A percentile compares a stretch with the other conserved stretches of the same genome.
These are phyloP conservation scores for Aspergillus spinulosporus DNA, from an alignment of 2,329 filamentous ascomycete genomes.

Conservation along the genomic window DNA sequence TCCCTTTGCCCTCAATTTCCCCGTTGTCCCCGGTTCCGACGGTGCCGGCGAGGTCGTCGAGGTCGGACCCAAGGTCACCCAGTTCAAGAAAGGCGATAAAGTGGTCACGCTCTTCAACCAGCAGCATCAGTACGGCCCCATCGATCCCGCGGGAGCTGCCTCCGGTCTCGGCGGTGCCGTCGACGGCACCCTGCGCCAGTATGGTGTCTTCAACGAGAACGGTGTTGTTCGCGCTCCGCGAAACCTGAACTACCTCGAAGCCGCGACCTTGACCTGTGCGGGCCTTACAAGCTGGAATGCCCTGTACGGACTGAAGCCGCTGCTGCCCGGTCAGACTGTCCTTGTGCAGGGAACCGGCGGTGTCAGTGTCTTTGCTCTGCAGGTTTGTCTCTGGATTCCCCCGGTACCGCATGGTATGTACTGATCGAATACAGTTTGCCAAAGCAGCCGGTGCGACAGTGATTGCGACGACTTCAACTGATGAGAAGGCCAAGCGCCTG, in stretches of 20 bases:
- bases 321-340: conserved; percentile 58
- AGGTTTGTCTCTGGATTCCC: conserved; percentile 33
- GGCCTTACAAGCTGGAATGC: conserved; percentile 67
- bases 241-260: conserved; percentile 56
- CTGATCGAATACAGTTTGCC: conserved; percentile 41
- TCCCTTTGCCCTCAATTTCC: conserved; percentile 34
- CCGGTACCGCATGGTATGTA: background rate
- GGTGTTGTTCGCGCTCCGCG: conserved; percentile 66
- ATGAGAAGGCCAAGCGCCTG: conserved; percentile 55
- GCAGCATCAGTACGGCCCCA: conserved; percentile 53
- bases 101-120: conserved; percentile 62
- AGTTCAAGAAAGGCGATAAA: conserved; percentile 59
- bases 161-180: conserved; percentile 68
- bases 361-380: conserved; percentile 59
- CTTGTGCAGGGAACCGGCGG: conserved; percentile 63
- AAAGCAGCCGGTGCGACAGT: conserved; percentile 54
- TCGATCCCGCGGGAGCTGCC: conserved; percentile 38
- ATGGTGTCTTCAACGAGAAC: conserved; percentile 66
- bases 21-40: conserved; percentile 38
- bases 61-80: conserved; percentile 57
- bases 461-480: conserved; percentile 61
- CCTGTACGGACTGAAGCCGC: conserved; percentile 56
- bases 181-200: conserved; percentile 68
- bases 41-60: conserved; percentile 50
- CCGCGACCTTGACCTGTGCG: conserved; percentile 61